Evolutionary conservation across 768 basidiomycete genomes (phyloP), one percentile per base, ranked within the genome.

Genomic region (Candolleomyces aberdarensis): DNA sequence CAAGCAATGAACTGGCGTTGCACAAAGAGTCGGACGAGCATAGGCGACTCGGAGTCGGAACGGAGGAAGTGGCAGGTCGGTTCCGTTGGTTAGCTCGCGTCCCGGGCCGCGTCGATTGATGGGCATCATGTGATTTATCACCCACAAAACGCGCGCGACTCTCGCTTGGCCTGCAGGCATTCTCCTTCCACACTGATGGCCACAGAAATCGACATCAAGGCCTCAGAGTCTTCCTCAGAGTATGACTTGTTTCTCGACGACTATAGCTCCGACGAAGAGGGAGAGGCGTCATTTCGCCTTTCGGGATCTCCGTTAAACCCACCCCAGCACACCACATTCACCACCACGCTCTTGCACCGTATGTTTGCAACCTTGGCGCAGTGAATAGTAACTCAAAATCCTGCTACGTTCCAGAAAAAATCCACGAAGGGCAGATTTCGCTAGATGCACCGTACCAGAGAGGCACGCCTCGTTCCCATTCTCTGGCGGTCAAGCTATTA

Each of bases 381-480:
- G 26, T 3, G 26, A 26, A 26, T 26, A 26, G 26, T 26, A 26
- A 26, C 26, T 26, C 26, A 26, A 26, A 26, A 2, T 26, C 26
- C 26, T 26, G 26, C 26, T 26, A 26, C 10, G 32, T 41, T 29
- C 40, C 58, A 90, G 88, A 71, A 9, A 75, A 83, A 29, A 89
- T 91, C 59, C 88, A 90, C 67, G 81, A 87, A 43, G 88, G 88
- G 3, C 72, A 71, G 0, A 88, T 92, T 56, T 87, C 92, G 68
- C 72, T 92, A 31, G 82, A 85, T 55, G 88, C 91, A 15, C 26
- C 47, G 14, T 49, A 57, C 58, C 56, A 62, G 43, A 46, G 65
- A 63, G 65, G 65, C 58, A 31, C 19, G 56, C n/a, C 3, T 7
- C 19, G 31, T n/a, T 11, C 29, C 17, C 22, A 15, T n/a, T 53